Percentiles rank a stretch among this genome's conserved stretches.
Conservation (phyloP, 2,329 filamentous ascomycete species). For the Incumbomyces delicatus region DNA sequence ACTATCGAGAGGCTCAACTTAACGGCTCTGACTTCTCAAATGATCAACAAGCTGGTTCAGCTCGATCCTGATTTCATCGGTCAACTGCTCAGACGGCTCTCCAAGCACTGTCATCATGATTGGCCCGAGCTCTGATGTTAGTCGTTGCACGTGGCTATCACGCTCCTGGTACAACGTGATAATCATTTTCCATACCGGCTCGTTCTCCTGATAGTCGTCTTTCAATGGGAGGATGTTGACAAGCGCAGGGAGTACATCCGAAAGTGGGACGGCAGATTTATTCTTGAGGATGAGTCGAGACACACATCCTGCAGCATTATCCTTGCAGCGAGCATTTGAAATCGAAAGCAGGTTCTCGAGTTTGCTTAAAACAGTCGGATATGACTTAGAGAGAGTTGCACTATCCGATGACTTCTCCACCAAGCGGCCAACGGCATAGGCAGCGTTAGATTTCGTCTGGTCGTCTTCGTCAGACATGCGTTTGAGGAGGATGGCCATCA, state of each 20-base stretch:
- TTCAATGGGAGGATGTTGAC: constrained; percentile 73
- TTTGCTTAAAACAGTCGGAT: constrained; percentile 68
- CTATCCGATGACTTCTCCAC: constrained; percentile 69
- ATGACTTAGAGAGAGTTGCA: constrained; percentile 63
- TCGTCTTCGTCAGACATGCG: constrained; percentile 80
- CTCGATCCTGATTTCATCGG: constrained; percentile 38
- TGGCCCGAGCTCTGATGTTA: constrained; percentile 38
- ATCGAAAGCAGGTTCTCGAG: constrained; percentile 76
- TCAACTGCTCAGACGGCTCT: constrained; percentile 37
- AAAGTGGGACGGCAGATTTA: constrained; percentile 69
- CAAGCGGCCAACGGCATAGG: constrained; percentile 80
- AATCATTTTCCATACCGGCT: constrained; percentile 83
- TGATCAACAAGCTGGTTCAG: constrained; percentile 40
- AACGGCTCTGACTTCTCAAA: constrained; percentile 26
- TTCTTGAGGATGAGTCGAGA: constrained; percentile 86
- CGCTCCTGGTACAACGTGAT: constrained; percentile 60
- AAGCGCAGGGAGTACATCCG: constrained; percentile 71
- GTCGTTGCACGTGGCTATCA: constrained; percentile 34
- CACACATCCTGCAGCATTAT: constrained; percentile 88
- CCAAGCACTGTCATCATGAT: constrained; percentile 39
- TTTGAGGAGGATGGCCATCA: constrained; percentile 74
- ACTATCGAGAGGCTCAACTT: too few relatives aligned
- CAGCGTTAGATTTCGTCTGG: constrained; percentile 90
- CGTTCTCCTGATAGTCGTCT: constrained; percentile 95
- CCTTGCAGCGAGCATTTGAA: constrained; percentile 69